Evolutionary conservation across 2,329 filamentous ascomycete species (phyloP).

Genomic region (Coniella lustricola): DNA sequence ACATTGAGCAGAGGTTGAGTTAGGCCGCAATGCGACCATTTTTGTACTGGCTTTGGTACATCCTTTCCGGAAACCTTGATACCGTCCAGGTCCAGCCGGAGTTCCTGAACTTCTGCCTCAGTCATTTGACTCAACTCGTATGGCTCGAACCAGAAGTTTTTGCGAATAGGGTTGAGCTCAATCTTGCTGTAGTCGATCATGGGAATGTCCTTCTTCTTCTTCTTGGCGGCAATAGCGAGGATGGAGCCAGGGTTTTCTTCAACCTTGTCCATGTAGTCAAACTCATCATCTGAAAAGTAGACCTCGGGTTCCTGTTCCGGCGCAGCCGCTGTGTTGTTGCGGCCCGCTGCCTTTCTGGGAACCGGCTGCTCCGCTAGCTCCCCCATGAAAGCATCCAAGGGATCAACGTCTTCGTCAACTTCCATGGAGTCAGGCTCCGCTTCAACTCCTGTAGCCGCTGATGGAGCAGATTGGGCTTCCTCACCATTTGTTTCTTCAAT

Average conservation of each 20-base stretch:
- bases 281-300: constrained; percentile 84
- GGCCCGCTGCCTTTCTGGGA: constrained; percentile 16
- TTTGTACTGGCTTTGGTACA: constrained; percentile 87
- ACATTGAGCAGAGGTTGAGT: constrained; percentile 82
- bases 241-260: constrained; percentile 40
- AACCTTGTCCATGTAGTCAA: constrained; percentile 43
- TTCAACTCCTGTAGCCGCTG: constrained; percentile 6
- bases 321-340: constrained; percentile 34
- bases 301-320: constrained; percentile 67
- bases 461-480: constrained; percentile 16
- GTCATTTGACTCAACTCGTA: constrained; percentile 75
- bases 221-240: constrained; percentile 52
- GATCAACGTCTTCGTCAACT: constrained; percentile 69
- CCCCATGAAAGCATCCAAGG: constrained; percentile 96
- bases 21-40: constrained; percentile 93
- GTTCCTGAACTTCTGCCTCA: constrained; percentile 71
- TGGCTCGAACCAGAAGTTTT: constrained; percentile 92
- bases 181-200: constrained; percentile 79
- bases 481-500: constrained; percentile 19
- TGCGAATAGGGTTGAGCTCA: constrained; percentile 77
- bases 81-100: constrained; percentile 84
- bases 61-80: constrained; percentile 89
- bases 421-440: constrained; percentile 43
- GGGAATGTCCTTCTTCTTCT: constrained; percentile 95
- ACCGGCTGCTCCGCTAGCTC: constrained; percentile 48